These are phyloP conservation scores for Moricandia arvensis DNA, from an alignment of 345 rosid genomes.

Conservation along the genomic window DNA sequence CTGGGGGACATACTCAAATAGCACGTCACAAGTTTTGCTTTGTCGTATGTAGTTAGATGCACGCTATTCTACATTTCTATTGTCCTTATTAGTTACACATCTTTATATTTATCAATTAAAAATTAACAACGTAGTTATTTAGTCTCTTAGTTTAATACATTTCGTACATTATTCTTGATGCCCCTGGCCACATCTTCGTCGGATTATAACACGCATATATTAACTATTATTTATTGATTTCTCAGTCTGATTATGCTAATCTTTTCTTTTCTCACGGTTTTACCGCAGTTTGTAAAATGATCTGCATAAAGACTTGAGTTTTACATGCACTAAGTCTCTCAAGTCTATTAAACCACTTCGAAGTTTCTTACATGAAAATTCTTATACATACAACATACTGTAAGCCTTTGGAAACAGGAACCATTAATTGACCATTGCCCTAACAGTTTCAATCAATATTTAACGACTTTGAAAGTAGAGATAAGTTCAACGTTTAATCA, in stretches of 20 bases:
- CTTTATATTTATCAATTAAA: neutral
- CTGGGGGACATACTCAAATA: neutral
- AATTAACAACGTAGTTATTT: neutral
- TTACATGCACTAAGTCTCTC: neutral
- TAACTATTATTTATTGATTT: neutral
- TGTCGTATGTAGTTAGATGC: conserved; percentile 36
- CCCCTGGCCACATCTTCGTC: conserved; percentile 29
- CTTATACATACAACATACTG: too few relatives aligned
- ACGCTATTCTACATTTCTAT: conserved; percentile 22
- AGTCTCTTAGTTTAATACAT: neutral
- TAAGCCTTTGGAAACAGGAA: too few relatives aligned
- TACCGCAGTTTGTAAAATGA: neutral
- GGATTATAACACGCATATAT: conserved; percentile 19
- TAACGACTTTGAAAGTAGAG: too few relatives aligned
- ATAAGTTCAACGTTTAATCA: too few relatives aligned
- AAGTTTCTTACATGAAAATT: too few relatives aligned
- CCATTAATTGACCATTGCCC: too few relatives aligned
- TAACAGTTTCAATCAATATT: too few relatives aligned
- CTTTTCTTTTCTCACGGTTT: neutral
- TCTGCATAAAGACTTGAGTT: neutral
- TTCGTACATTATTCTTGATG: conserved; percentile 26
- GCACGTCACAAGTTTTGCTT: conserved; percentile 20
- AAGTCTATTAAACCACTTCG: too few relatives aligned
- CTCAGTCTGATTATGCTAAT: neutral
- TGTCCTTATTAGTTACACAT: conserved; percentile 2